These are phyloP conservation scores for Aschersonia sp. DNA, from an alignment of 2,329 filamentous ascomycete species.

Conservation along the genomic window DNA sequence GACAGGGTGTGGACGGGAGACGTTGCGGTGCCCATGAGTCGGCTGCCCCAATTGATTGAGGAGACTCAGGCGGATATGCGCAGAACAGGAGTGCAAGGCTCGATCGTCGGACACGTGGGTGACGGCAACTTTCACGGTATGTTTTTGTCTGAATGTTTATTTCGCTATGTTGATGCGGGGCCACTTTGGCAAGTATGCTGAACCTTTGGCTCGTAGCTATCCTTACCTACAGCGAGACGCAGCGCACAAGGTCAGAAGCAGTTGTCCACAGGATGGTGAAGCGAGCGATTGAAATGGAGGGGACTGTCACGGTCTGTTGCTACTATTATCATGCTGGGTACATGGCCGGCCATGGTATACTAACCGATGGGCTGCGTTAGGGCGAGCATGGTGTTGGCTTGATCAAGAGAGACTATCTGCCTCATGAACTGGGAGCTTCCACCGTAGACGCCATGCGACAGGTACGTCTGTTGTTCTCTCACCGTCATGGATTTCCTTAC, in stretches of 20 bases:
- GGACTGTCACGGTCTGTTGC: conserved; percentile 53
- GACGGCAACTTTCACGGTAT: conserved; percentile 65
- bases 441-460: conserved; percentile 76
- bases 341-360: not conserved
- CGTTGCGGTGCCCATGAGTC: conserved; percentile 68
- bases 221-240: conserved; percentile 46
- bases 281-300: conserved; percentile 70
- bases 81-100: conserved; percentile 27
- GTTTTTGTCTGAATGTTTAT: conserved; percentile 8
- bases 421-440: conserved; percentile 58
- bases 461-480: conserved; percentile 27
- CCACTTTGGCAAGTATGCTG: not conserved
- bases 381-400: conserved; percentile 76
- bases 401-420: conserved; percentile 72
- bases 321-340: not conserved
- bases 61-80: conserved; percentile 40
- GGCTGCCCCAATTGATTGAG: conserved; percentile 61
- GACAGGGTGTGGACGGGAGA: conserved; percentile 77
- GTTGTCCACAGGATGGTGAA: conserved; percentile 77
- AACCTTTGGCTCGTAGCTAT: conserved; percentile 23
- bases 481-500: not conserved
- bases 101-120: conserved; percentile 57
- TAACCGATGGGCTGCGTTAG: conserved; percentile 14
- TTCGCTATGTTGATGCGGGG: not conserved
- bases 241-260: conserved; percentile 51